Conservation (phyloP, 139 green algal species). For the Chlorella sp. region DNA sequence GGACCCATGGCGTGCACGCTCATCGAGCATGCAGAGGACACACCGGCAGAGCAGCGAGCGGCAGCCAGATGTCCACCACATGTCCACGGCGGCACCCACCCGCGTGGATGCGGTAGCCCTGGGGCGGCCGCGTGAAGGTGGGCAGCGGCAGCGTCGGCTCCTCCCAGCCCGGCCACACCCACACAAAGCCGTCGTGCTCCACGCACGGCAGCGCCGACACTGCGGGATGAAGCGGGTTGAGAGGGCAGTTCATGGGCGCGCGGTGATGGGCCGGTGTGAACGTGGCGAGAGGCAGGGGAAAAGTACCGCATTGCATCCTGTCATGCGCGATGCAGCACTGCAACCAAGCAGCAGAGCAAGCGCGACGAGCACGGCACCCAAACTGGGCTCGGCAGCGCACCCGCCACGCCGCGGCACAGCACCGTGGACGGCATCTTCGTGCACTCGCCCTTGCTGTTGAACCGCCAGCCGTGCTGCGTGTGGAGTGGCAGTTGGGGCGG, state of each 20-base stretch:
- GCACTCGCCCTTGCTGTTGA: conserved; percentile 80
- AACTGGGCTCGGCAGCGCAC: background rate
- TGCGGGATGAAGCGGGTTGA: background rate
- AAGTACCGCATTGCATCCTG: no score
- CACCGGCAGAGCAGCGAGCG: no score
- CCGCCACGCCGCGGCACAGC: conserved; percentile 70
- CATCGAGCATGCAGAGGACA: no score
- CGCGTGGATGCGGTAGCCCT: conserved; percentile 84
- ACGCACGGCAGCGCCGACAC: conserved; percentile 17
- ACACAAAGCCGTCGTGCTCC: conserved; percentile 80
- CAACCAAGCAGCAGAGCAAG: no score
- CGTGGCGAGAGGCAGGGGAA: background rate
- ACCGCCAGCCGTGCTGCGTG: conserved; percentile 80
- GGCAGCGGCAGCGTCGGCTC: conserved; percentile 48
- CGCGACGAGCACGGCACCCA: no score
- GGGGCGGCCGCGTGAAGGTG: conserved; percentile 59
- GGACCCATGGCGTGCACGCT: no score
- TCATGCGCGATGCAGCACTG: no score
- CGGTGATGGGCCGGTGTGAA: conserved; percentile 38
- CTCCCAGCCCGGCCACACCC: conserved; percentile 91
- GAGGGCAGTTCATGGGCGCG: no score
- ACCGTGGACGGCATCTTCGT: conserved; percentile 92
- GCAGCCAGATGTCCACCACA: no score
- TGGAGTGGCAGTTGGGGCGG: background rate
- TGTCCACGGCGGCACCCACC: conserved; percentile 39